Conservation (phyloP, 2,329 filamentous ascomycete genomes). For the Aureobasidium sp. region DNA sequence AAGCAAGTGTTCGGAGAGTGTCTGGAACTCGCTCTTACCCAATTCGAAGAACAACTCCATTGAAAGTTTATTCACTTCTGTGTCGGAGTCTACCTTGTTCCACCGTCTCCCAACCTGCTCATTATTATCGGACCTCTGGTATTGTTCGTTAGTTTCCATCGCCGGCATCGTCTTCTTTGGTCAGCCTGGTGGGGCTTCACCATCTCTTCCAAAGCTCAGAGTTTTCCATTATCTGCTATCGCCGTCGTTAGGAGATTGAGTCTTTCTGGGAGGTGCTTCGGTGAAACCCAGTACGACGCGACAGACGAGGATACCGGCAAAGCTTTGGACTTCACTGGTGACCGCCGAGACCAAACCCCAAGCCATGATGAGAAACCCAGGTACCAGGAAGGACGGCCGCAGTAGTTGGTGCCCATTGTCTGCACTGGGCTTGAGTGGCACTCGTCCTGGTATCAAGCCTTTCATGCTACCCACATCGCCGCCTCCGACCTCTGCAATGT, state of each 20-base stretch:
- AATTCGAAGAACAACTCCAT: background rate
- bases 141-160: too few relatives aligned
- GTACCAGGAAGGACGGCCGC: conserved; percentile 33
- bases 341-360: conserved; percentile 42
- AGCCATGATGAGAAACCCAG: conserved; percentile 35
- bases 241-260: too few relatives aligned
- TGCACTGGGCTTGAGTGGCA: too few relatives aligned
- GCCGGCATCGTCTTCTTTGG: too few relatives aligned
- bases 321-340: conserved; percentile 38
- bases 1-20: background rate
- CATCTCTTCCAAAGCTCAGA: too few relatives aligned
- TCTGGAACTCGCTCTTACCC: background rate
- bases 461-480: background rate
- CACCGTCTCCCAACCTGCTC: background rate
- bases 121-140: background rate
- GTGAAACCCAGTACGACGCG: conserved; percentile 41
- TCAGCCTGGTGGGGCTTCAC: too few relatives aligned
- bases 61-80: background rate
- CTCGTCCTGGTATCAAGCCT: too few relatives aligned
- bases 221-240: too few relatives aligned
- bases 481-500: background rate
- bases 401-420: conserved; percentile 29
- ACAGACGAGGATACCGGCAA: conserved; percentile 38
- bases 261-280: conserved; percentile 10
- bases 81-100: background rate